Conservation (phyloP, 2,329 filamentous ascomycete genomes). For the Beauveria caledonica region DNA sequence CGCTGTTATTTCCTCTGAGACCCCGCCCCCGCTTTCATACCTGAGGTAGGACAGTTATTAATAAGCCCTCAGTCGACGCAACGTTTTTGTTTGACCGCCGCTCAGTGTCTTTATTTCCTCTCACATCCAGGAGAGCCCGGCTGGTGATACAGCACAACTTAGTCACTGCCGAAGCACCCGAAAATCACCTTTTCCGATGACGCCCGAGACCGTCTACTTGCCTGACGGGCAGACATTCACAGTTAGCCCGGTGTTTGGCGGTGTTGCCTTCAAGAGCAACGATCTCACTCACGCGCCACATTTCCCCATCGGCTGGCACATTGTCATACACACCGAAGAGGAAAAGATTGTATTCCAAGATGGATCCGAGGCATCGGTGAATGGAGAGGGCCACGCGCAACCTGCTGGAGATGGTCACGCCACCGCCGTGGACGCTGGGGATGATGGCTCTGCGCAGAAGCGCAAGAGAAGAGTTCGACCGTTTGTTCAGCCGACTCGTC, state of each 20-base stretch:
- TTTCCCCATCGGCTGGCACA: slow-evolving; percentile 83
- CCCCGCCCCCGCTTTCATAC: slow-evolving; percentile 9
- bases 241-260: slow-evolving; percentile 82
- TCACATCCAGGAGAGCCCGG: neutral
- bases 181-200: slow-evolving; percentile 19
- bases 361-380: neutral
- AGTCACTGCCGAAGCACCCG: neutral
- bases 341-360: slow-evolving; percentile 12
- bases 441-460: neutral
- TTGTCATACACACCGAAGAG: slow-evolving; percentile 68
- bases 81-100: neutral
- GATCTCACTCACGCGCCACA: slow-evolving; percentile 61
- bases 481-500: slow-evolving; percentile 66
- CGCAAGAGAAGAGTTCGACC: slow-evolving; percentile 20
- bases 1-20: neutral
- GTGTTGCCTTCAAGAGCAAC: slow-evolving; percentile 79
- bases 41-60: neutral
- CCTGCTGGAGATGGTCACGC: neutral
- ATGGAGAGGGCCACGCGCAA: neutral
- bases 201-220: slow-evolving; percentile 52
- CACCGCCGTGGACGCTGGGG: slow-evolving; percentile 1
- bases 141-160: neutral
- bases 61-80: slow-evolving; percentile 1
- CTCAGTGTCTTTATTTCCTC: neutral
- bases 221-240: slow-evolving; percentile 82